A percentile compares a stretch with the other conserved stretches of the same genome.
These are phyloP conservation scores for Ustilago tritici DNA, from an alignment of 1,284 basidiomycete genomes.

Conservation along the genomic window DNA sequence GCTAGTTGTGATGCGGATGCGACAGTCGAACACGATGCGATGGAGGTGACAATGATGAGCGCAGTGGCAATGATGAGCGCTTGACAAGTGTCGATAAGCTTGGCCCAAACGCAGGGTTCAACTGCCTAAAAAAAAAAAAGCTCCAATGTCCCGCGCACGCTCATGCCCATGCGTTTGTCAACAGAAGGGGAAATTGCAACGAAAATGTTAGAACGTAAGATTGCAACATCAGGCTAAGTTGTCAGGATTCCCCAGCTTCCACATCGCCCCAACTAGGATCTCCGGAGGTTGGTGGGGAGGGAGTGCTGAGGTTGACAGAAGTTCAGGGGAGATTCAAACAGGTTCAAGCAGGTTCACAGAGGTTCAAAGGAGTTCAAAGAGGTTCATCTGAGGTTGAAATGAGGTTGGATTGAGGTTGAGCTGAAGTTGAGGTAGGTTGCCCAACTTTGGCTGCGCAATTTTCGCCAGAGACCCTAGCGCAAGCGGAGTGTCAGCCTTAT, in stretches of 20 bases:
- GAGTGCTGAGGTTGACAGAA: not conserved
- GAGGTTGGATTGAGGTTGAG: slow-evolving; percentile 11
- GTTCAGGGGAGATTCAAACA: slow-evolving; percentile 5
- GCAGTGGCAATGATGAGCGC: not conserved
- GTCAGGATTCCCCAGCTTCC: too few relatives aligned
- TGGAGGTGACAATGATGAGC: not conserved
- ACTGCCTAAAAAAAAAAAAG: not conserved
- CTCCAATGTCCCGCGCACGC: slow-evolving; percentile 21
- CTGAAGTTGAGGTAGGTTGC: not conserved
- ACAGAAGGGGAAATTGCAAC: too few relatives aligned
- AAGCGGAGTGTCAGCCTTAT: slow-evolving; percentile 6
- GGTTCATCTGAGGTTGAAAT: slow-evolving; percentile 2
- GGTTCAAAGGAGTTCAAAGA: not conserved
- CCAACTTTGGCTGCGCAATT: not conserved
- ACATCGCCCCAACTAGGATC: too few relatives aligned
- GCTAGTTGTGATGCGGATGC: not conserved
- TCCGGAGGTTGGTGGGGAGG: too few relatives aligned
- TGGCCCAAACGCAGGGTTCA: slow-evolving; percentile 44
- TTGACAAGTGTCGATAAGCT: not conserved
- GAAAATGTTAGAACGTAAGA: too few relatives aligned
- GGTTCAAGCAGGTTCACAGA: not conserved
- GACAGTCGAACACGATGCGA: not conserved
- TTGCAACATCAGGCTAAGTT: too few relatives aligned
- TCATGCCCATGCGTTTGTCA: not conserved
- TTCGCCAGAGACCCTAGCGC: slow-evolving; percentile 14